These are phyloP conservation scores for Aspergillus japonicus DNA, from an alignment of 2,329 filamentous ascomycete species.

Conservation along the genomic window DNA sequence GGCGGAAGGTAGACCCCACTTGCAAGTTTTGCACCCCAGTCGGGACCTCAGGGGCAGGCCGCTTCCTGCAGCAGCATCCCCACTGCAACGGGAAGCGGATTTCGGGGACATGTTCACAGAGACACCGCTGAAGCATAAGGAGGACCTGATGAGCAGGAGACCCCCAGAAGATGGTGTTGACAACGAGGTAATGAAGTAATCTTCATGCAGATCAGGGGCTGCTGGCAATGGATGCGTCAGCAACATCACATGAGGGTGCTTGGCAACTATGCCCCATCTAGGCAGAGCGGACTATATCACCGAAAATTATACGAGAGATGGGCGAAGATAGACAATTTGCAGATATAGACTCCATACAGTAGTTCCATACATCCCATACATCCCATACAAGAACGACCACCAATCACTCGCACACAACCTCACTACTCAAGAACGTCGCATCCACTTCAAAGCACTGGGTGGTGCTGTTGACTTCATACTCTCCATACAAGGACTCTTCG, in stretches of 20 bases:
- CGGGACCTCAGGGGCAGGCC: constrained; percentile 22
- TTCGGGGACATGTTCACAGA: neutral
- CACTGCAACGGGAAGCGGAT: neutral
- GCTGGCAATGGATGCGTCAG: neutral
- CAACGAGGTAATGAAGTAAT: no score
- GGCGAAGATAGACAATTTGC: no score
- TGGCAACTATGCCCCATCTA: neutral
- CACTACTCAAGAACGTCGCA: neutral
- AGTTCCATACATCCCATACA: no score
- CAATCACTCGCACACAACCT: neutral
- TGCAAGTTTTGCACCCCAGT: constrained; percentile 36
- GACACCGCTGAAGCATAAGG: no score
- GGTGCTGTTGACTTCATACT: neutral
- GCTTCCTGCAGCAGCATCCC: neutral
- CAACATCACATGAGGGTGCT: neutral
- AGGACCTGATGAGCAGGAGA: no score
- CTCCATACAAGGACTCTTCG: neutral
- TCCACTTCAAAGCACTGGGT: constrained; percentile 2
- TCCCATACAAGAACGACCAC: no score
- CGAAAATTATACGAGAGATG: no score
- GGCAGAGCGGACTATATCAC: neutral
- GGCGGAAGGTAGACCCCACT: constrained; percentile 19
- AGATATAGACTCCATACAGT: no score
- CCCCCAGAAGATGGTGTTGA: no score
- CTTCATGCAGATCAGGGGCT: neutral